Evolutionary conservation across 2,329 filamentous ascomycete species (phyloP).

Genomic region (Huntiella moniliformis): DNA sequence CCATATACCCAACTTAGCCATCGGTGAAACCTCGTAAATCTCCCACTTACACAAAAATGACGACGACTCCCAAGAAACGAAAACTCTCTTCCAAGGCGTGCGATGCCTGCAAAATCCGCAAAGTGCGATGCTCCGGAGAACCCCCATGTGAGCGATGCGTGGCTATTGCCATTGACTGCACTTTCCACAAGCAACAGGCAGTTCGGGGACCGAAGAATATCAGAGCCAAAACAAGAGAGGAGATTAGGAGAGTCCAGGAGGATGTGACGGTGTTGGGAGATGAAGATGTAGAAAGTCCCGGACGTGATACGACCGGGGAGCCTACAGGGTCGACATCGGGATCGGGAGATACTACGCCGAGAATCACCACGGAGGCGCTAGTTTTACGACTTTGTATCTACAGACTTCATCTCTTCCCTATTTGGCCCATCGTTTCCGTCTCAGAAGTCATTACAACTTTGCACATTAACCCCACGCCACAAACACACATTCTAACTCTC

Average conservation of each 20-base stretch:
- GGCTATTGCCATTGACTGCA: slow-evolving; percentile 27
- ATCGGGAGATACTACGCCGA: background rate
- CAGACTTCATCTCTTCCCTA: slow-evolving; percentile 29
- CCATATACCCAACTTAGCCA: background rate
- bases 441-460: slow-evolving; percentile 23
- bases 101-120: slow-evolving; percentile 33
- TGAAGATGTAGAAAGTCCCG: background rate
- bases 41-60: background rate
- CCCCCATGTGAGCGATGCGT: slow-evolving; percentile 28
- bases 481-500: slow-evolving; percentile 24
- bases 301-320: too few relatives aligned
- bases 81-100: slow-evolving; percentile 19
- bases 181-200: slow-evolving; percentile 27
- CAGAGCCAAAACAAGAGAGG: slow-evolving; percentile 25
- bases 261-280: background rate
- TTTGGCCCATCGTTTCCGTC: slow-evolving; percentile 32
- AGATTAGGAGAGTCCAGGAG: slow-evolving; percentile 18
- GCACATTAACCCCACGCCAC: slow-evolving; percentile 18
- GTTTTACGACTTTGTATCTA: slow-evolving; percentile 23
- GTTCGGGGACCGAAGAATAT: slow-evolving; percentile 28
- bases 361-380: slow-evolving; percentile 1
- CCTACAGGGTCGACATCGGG: too few relatives aligned
- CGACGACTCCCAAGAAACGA: slow-evolving; percentile 4
- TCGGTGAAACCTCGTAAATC: background rate
- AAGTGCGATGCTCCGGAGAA: slow-evolving; percentile 30